Evolutionary conservation across 345 rosid genomes (phyloP), one percentile per base, ranked within the genome.

Genomic region (Xanthoceras sorbifolium): DNA sequence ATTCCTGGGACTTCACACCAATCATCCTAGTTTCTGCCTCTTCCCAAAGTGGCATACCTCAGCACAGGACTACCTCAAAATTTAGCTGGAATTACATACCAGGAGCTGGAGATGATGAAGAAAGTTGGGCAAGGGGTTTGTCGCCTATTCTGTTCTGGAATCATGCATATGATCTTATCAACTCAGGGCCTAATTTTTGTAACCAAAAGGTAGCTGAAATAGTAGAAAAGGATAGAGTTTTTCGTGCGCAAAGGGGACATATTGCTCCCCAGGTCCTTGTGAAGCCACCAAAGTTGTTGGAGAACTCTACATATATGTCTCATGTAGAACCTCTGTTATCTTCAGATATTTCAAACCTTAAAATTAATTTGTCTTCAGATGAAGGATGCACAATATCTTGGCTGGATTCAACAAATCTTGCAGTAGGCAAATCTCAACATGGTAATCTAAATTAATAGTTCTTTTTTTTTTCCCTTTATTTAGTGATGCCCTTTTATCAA

Each of bases 41-140:
- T 74, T 85, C 82, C 22, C 72, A 91, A 1, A 86, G 72, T 14
- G 92, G 84, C 23, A 23, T 82, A 40, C 74, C 69, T 74, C 94
- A 85, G 40, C 76, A 75, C 46, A 80, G 82, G 76, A 83, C 83
- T 7, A 85, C 82, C 46, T 91, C 96, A 10, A 94, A 89, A 83
- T 93, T 92, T 79, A 93, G 98, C 80, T 95, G 98, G 99, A 90
- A 71, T 83, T 95, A 95, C 76, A 95, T 95, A 69, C 85, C 99
- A 20, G 99, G 98, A 72, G 99, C 98, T 65, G 99, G 99, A 75
- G 99, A 95, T 54, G 99, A 95, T 76, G 98, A 95, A 86, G 99
- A 95, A 82, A 92, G 98, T 80, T 95, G 99, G 99, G 89, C 99
- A 4, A 88, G 98, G 88, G 93, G 98, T 63, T 84, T 95, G 29